Evolutionary conservation across 1,284 basidiomycete genomes (phyloP), one percentile per base, ranked within the genome.

Genomic region (Phylloporus sp.): DNA sequence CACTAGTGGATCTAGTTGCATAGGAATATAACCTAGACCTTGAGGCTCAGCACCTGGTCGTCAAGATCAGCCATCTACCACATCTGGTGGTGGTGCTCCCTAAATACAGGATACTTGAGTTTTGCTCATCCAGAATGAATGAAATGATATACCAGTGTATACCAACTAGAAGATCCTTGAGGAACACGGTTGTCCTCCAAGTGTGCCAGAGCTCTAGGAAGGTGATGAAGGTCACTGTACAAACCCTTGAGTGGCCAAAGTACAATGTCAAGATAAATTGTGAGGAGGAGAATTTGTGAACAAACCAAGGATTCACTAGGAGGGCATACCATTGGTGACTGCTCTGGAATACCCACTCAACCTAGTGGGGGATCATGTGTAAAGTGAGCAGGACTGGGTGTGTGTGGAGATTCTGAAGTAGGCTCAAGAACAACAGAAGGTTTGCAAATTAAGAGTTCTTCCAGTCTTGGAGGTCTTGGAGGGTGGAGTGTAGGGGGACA

Each of bases 1-100:
- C 32, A 32, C 32, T 32, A 7, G 32, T 49, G 80, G 77, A 58
- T 71, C 77, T 39, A 75, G 73, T 41, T 75, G 72, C 75, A 73
- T 73, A 65, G 81, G 76, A 29, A 82, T 79, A 52, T 75, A 82
- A n/a, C 70, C 67, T 20, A 72, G 74, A 32, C 69, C 76, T 60
- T 68, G 72, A 2, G 65, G 65, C 17, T 64, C 67, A 53, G 64
- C 66, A 35, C 68, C 68, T 65, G 72, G 65, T 68, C 67, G 73
- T 61, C 66, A 62, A 29, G 67, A 60, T 39, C 47, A 70, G 2
- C 66, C 71, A 27, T 65, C 69, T 25, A 80, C 23, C 35, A 41
- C 20, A 61, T 73, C 77, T 0, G 71, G 75, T 41, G 80, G 81
- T 23, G 79, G 81, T 8, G 68, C 62, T 3, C 43, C 57, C 79